Base-by-base conservation (phyloP, 768 basidiomycete species). In the Boletus vermiculosoides region DNA sequence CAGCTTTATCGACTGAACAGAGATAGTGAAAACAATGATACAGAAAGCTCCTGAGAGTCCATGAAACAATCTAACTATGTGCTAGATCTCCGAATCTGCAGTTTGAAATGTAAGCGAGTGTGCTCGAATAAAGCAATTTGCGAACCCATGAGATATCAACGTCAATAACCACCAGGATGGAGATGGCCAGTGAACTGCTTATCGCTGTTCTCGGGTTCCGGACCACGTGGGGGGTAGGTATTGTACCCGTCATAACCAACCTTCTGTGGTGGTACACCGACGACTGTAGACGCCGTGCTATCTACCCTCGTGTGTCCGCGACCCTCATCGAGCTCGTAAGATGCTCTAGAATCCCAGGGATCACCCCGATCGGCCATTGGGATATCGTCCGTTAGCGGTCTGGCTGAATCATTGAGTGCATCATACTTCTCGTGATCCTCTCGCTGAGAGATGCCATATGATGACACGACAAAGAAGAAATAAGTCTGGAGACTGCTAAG, bases 361-460 rank as follows among this genome's bases (percentile, higher is more conserved):
- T 87, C 85, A 59, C 74, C 77, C 52, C 87, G 84, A 60, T 81
- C 77, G 58, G 77, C 79, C 75, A 91, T 79, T 11, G 84, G 83
- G 34, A 87, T 85, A 61, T 88, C 84, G 61, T 75, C 74, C 33
- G 77, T 80, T 55, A 83, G 69, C 47, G 80, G 78, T 60, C 77
- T 77, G 13, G 77, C 75, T 4, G 83, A 72, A 61, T 86, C 86
- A 67, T 85, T 85, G 55, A 91, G 77, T 25, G 83, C 82, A 65
- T 88, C 85, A 66, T 92, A 94, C 65, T 88, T 85, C 59, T 82
- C 82, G 68, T 93, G 91, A 65, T 94, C 92, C n/a, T 76, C 78
- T 31, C 84, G 84, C 71, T 96, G 94, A 13, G 82, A 79, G 18
- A 76, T 73, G 28, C 86, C 82, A 71, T 94, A 97, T 2, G 85